Evolutionary conservation across 2,329 filamentous ascomycete species (phyloP).

Genomic region (Aspergillus arachidicola): DNA sequence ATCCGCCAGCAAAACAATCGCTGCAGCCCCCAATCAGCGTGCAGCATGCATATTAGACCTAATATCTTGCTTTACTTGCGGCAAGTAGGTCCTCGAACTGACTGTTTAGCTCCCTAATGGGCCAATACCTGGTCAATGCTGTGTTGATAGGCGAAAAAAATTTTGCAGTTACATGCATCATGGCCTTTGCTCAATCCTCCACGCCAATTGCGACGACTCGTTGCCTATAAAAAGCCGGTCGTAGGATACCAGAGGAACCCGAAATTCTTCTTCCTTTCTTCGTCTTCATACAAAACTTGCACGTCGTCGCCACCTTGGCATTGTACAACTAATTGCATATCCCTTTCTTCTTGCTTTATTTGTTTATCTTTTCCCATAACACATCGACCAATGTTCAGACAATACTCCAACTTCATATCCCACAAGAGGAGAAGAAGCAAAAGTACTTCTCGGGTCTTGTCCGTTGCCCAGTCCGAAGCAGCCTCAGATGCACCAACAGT

Average conservation of each 20-base stretch:
- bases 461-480: constrained; percentile 11
- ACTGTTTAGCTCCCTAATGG: constrained; percentile 1
- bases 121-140: constrained; percentile 5
- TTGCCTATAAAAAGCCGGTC: constrained; percentile 4
- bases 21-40: constrained; percentile 5
- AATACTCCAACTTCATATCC: constrained; percentile 17
- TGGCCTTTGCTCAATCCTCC: not conserved
- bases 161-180: constrained; percentile 5
- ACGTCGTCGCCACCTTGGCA: not conserved
- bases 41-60: constrained; percentile 1
- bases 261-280: not conserved
- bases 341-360: not conserved
- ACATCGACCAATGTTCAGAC: constrained; percentile 13
- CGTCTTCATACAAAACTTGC: not conserved
- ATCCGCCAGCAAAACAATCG: constrained; percentile 8
- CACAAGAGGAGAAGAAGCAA: constrained; percentile 17
- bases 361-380: not conserved
- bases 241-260: not conserved
- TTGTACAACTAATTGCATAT: not conserved
- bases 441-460: constrained; percentile 13
- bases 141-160: constrained; percentile 4
- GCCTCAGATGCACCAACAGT: constrained; percentile 7
- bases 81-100: not conserved
- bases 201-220: constrained; percentile 1
- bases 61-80: constrained; percentile 6